Evolutionary conservation across 495 filamentous ascomycete genomes (phyloP), one percentile per base, ranked within the genome.

Genomic region (Lasiosphaeria miniovina): DNA sequence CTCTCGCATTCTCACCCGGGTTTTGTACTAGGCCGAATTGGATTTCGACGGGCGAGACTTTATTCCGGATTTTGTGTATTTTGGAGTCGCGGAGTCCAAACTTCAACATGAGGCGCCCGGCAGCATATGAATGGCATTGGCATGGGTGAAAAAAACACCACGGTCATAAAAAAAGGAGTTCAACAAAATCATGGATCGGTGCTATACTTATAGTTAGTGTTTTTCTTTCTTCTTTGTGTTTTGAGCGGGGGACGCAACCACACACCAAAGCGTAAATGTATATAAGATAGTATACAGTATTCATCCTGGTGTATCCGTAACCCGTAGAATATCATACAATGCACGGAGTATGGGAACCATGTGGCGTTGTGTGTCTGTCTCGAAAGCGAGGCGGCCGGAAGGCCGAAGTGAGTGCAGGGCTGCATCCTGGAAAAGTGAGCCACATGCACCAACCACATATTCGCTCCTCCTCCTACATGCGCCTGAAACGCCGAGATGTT

Each of bases 1-100:
- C 72, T 92, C 89, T 71, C 86, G 90, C 59, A 94, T 98, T 55
- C 80, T 91, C 78, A 96, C 91, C 34, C 84, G 93, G 55, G 82
- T 98, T 52, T 75, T 98, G 52, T 98, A 96, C 73, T 98, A 81
- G 68, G 31, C n/a, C 4, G 15, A 35, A 8, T 17, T 55, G 4
- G 15, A 14, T 43, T 55, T n/a, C 15, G 52, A 15, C 11, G 12
- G n/a, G 32, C 4, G 11, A 6, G 12, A n/a, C 6, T 10, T 50
- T 52, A 35, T 52, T 8, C 6, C 15, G 24, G 33, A 12, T 8
- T 45, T 15, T 58, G 14, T 55, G 36, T 50, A 35, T 51, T 56
- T 58, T 52, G 68, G 54, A 49, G 60, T 64, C 57, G 24, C 24
- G 68, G 66, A 67, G 64, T 69, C 50, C 43, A 46, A 46, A 46